Percentiles rank a stretch among this genome's conserved stretches.
Conservation (phyloP, 768 basidiomycete species). For the Sarcomyxa edulis region DNA sequence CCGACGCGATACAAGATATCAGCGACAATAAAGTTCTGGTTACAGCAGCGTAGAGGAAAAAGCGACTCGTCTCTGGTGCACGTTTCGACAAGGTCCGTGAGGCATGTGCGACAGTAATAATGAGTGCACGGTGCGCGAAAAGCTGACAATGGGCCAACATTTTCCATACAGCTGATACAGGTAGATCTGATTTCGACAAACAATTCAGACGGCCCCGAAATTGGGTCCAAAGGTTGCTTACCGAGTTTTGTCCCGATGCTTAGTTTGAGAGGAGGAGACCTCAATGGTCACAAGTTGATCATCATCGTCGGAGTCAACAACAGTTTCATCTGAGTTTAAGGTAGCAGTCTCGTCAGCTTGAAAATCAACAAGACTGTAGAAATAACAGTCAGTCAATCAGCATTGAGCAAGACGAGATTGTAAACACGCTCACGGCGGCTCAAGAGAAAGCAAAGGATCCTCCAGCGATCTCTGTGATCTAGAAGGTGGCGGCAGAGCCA, state of each 20-base stretch:
- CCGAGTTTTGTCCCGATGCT: too few relatives aligned
- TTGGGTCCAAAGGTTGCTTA: too few relatives aligned
- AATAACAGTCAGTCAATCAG: constrained; percentile 32
- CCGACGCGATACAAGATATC: constrained; percentile 13
- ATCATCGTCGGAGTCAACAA: too few relatives aligned
- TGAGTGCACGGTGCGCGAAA: constrained; percentile 32
- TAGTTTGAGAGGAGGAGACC: too few relatives aligned
- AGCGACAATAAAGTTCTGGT: constrained; percentile 17
- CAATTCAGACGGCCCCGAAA: too few relatives aligned
- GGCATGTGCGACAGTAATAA: constrained; percentile 28
- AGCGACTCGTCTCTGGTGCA: constrained; percentile 34
- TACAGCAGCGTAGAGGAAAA: constrained; percentile 37
- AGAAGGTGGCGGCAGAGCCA: constrained; percentile 20
- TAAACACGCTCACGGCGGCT: background rate
- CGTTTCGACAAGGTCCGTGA: constrained; percentile 25
- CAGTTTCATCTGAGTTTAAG: too few relatives aligned
- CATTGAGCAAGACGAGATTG: constrained; percentile 20
- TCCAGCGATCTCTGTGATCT: constrained; percentile 6
- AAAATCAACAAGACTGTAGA: too few relatives aligned
- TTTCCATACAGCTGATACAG: too few relatives aligned
- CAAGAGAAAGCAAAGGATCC: background rate
- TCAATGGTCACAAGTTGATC: too few relatives aligned
- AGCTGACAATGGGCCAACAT: background rate
- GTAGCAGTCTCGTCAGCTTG: too few relatives aligned
- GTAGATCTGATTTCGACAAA: constrained; percentile 15